A percentile compares a stretch with the other conserved stretches of the same genome.
phyloP scores from a whole-genome alignment of 2,329 filamentous ascomycete genomes.

The Aspergillus nomiae region DNA sequence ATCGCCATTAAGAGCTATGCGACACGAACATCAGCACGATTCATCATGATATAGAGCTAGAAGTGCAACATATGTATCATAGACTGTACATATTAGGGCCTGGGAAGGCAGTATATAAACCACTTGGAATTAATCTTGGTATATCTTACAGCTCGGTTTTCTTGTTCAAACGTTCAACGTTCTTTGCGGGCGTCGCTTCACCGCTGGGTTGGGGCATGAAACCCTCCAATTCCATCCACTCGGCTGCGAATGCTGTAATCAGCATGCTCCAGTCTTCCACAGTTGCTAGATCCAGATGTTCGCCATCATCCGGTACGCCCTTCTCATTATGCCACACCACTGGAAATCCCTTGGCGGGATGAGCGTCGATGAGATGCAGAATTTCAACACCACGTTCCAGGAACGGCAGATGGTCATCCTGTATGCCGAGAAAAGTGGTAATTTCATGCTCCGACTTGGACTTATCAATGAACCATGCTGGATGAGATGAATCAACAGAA shows the following conservation, averaged over 20 bases:
- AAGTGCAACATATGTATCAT: conserved; percentile 7
- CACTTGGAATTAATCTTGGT: conserved; percentile 14
- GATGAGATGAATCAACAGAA: conserved; percentile 24
- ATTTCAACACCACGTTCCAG: conserved; percentile 83
- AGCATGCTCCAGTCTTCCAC: conserved; percentile 87
- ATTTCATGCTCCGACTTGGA: conserved; percentile 57
- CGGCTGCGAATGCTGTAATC: conserved; percentile 78
- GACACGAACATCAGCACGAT: conserved; percentile 17
- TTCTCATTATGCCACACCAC: conserved; percentile 80
- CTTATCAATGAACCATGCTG: conserved; percentile 66
- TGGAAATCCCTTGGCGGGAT: conserved; percentile 63
- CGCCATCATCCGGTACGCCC: conserved; percentile 66
- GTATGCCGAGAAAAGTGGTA: conserved; percentile 54
- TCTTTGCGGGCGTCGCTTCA: not conserved
- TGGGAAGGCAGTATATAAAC: conserved; percentile 1
- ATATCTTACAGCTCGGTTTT: conserved; percentile 47
- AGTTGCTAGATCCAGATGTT: conserved; percentile 77
- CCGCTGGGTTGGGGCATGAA: conserved; percentile 37
- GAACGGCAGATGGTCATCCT: conserved; percentile 93
- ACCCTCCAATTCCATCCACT: conserved; percentile 85
- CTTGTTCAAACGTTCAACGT: conserved; percentile 13
- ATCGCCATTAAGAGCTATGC: conserved; percentile 19
- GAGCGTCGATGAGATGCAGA: conserved; percentile 81
- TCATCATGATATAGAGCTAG: not conserved
- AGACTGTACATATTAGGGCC: conserved; percentile 4